These are phyloP conservation scores for Chlamydomonas applanata DNA, from an alignment of 139 green algal genomes.

Conservation along the genomic window DNA sequence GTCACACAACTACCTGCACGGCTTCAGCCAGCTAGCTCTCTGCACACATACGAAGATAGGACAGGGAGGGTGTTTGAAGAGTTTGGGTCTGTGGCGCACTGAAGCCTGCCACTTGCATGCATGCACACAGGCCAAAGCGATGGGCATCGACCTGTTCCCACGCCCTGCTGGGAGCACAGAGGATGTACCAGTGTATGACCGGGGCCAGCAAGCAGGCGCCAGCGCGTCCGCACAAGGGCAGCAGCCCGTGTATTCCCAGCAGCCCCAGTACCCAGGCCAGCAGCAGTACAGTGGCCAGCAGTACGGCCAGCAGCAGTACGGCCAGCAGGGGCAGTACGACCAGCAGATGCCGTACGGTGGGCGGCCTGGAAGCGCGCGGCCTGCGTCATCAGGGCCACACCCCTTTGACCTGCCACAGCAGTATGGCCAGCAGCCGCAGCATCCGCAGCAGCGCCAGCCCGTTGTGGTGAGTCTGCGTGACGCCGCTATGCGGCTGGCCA, in stretches of 20 bases:
- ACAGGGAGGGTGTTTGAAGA: too few relatives aligned
- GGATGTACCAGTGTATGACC: conserved; percentile 28
- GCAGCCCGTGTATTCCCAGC: not conserved
- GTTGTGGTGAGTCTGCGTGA: not conserved
- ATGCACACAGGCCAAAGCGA: conserved; percentile 18
- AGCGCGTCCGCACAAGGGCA: not conserved
- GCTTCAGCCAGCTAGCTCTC: too few relatives aligned
- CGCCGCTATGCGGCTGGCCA: too few relatives aligned
- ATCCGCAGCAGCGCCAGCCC: conserved; percentile 8
- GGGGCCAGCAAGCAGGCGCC: not conserved
- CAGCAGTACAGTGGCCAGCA: conserved; percentile 9
- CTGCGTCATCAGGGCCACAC: conserved; percentile 1
- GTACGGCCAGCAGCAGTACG: conserved; percentile 13
- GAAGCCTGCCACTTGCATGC: not conserved
- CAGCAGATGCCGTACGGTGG: not conserved
- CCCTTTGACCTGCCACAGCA: conserved; percentile 16
- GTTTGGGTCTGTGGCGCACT: too few relatives aligned
- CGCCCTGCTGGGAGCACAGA: conserved; percentile 6
- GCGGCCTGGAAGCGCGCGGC: conserved; percentile 4
- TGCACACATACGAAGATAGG: too few relatives aligned
- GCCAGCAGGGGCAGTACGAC: conserved; percentile 15
- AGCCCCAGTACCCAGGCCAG: not conserved
- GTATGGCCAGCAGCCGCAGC: conserved; percentile 8
- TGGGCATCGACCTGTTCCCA: conserved; percentile 41
- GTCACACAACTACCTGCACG: too few relatives aligned